phyloP scores from a whole-genome alignment of 169 alveolate species.

The Plasmodium relictum region DNA sequence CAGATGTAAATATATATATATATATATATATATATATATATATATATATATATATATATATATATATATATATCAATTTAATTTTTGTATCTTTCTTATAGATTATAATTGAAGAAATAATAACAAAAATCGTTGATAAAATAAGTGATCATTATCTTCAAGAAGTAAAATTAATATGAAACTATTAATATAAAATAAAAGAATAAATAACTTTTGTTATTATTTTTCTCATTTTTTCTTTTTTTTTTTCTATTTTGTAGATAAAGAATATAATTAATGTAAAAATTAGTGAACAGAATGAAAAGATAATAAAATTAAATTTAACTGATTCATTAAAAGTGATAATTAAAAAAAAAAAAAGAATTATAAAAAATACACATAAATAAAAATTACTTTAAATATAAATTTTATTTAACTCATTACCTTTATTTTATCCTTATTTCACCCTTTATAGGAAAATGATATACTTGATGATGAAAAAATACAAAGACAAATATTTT shows the following conservation, averaged over 20 bases:
- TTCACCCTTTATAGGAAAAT: constrained; percentile 15
- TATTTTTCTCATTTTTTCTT: too few species aligned
- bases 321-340: constrained; percentile 29
- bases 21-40: background rate
- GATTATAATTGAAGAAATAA: constrained; percentile 55
- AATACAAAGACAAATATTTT: constrained; percentile 66
- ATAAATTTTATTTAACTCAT: background rate
- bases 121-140: constrained; percentile 47
- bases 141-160: constrained; percentile 55
- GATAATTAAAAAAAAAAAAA: background rate
- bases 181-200: too few species aligned
- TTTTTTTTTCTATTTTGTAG: constrained; percentile 14
- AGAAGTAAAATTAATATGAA: constrained; percentile 31
- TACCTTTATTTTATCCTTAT: background rate
- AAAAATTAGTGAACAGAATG: constrained; percentile 59
- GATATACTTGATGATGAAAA: constrained; percentile 58
- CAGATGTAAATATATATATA: constrained; percentile 24
- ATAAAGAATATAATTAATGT: constrained; percentile 40
- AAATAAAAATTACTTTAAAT: background rate
- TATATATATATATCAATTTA: too few species aligned
- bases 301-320: constrained; percentile 36
- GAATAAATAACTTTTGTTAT: too few species aligned
- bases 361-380: background rate
- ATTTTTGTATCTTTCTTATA: background rate
- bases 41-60: background rate